Base-by-base conservation (phyloP, 2,329 filamentous ascomycete genomes). In the Fusarium kyushuense region DNA sequence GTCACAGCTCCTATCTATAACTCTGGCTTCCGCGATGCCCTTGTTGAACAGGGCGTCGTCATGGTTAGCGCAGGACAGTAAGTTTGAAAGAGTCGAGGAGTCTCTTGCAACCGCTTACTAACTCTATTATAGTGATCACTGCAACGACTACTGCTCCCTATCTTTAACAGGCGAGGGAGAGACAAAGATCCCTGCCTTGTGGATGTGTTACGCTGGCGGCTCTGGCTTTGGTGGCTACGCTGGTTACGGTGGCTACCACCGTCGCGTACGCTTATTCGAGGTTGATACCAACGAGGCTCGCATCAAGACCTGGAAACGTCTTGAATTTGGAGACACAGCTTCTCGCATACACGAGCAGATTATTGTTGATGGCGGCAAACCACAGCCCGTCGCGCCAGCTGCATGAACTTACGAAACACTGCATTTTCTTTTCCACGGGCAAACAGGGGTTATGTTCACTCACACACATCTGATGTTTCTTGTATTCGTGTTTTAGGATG, bases 151-250 rank as follows among this genome's bases (percentile, higher is more conserved):
- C 78, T 99, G 96, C 78, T 90, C 92, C 67, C 85, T 97, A 11
- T 89, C 86, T 2, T 78, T 76, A 19, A 54, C 77, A 36, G 76
- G 75, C 23, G 76, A 82, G 5, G 73, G 63, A 16, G 80, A 86
- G 40, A 78, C 83, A 23, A 79, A 83, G n/a, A 84, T 85, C 48
- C 90, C 91, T 1, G 87, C 90, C 30, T 82, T 98, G 4, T 99
- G 96, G 96, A 97, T 99, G 94, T 99, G 96, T 83, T 98, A 98
- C 79, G 95, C 90, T 11, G 96, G 96, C 32, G 96, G 92, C 27
- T 88, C 90, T 29, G 96, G 96, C 2, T 97, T 99, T 73, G 96
- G 96, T 56, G 96, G 96, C 0, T 99, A 99, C 76, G 96, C 92
- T 21, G 94, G 95, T 8, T 98, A 97, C 76, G 90, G 90, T 41